A percentile compares a stretch with the other conserved stretches of the same genome.
Evolutionary conservation across 2,329 filamentous ascomycete genomes (phyloP).

Genomic region (Talaromyces sp.): DNA sequence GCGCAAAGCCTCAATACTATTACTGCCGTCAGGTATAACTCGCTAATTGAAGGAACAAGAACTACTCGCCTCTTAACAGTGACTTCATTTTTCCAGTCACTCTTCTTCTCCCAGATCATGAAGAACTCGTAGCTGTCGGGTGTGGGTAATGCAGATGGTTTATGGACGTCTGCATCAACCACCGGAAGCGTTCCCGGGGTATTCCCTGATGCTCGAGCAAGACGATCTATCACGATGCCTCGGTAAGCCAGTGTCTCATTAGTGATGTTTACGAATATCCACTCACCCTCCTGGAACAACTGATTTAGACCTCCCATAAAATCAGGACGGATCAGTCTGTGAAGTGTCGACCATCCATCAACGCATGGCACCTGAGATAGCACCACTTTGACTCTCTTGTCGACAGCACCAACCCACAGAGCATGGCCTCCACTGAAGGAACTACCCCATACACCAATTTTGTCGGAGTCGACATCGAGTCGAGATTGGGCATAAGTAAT

Average conservation of each 20-base stretch:
- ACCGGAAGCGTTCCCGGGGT: conserved; percentile 34
- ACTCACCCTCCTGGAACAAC: conserved; percentile 19
- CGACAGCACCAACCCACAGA: conserved; percentile 41
- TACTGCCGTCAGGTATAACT: conserved; percentile 1
- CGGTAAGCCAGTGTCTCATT: not conserved
- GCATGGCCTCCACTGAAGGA: conserved; percentile 46
- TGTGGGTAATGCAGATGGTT: conserved; percentile 36
- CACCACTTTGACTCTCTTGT: conserved; percentile 45
- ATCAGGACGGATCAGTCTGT: conserved; percentile 37
- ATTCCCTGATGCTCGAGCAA: conserved; percentile 35
- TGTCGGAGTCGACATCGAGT: conserved; percentile 33
- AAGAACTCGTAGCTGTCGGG: conserved; percentile 42
- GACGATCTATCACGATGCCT: not conserved
- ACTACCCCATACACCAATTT: conserved; percentile 43
- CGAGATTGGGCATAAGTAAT: conserved; percentile 41
- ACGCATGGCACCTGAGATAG: conserved; percentile 42
- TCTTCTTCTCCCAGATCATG: conserved; percentile 24
- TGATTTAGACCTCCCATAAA: conserved; percentile 28
- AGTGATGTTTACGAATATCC: not conserved
- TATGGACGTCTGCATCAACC: conserved; percentile 33
- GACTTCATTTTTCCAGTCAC: conserved; percentile 44
- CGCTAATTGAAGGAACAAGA: not conserved
- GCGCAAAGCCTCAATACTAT: conserved; percentile 8
- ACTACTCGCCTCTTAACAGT: conserved; percentile 36
- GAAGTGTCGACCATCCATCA: conserved; percentile 41